These are phyloP conservation scores for Allantophomopsis cytisporea DNA, from an alignment of 2,329 filamentous ascomycete genomes.

Conservation along the genomic window DNA sequence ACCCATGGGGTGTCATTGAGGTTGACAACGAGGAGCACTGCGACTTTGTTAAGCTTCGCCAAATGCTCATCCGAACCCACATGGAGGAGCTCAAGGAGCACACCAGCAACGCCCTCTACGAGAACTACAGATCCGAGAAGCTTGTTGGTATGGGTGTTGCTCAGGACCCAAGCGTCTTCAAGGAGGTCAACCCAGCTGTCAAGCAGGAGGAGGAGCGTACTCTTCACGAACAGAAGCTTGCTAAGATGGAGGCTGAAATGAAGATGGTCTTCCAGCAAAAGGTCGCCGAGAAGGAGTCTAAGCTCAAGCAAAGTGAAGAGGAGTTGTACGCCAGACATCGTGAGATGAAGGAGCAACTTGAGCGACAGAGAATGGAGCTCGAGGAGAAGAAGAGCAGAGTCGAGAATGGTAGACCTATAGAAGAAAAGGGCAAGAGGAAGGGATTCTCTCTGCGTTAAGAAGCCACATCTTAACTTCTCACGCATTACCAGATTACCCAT, in stretches of 20 bases:
- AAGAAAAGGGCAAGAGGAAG: constrained; percentile 98
- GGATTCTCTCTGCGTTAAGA: constrained; percentile 93
- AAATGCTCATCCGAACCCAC: constrained; percentile 99
- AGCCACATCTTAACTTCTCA: too few species aligned
- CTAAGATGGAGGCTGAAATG: constrained; percentile 99
- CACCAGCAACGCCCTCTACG: constrained; percentile 97
- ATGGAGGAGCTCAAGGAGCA: constrained; percentile 99
- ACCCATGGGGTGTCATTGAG: constrained; percentile 97
- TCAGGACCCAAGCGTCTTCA: constrained; percentile 98
- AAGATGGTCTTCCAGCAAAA: constrained; percentile 99
- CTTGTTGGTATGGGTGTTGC: constrained; percentile 96
- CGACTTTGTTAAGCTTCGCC: constrained; percentile 98
- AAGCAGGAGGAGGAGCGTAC: constrained; percentile 99
- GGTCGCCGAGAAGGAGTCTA: constrained; percentile 98
- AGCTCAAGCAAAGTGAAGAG: constrained; percentile 98
- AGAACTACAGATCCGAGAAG: constrained; percentile 99
- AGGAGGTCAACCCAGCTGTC: constrained; percentile 99
- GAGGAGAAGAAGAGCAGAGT: constrained; percentile 97
- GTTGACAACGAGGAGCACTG: constrained; percentile 99
- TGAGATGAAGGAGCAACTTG: constrained; percentile 99
- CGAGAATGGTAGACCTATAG: constrained; percentile 88
- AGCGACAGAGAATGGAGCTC: constrained; percentile 84
- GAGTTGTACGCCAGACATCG: constrained; percentile 95
- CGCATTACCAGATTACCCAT: too few species aligned
- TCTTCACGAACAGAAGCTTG: constrained; percentile 97